These are phyloP conservation scores for Capsicum rhomboideum DNA, from an alignment of 257 asterid species.

Conservation along the genomic window DNA sequence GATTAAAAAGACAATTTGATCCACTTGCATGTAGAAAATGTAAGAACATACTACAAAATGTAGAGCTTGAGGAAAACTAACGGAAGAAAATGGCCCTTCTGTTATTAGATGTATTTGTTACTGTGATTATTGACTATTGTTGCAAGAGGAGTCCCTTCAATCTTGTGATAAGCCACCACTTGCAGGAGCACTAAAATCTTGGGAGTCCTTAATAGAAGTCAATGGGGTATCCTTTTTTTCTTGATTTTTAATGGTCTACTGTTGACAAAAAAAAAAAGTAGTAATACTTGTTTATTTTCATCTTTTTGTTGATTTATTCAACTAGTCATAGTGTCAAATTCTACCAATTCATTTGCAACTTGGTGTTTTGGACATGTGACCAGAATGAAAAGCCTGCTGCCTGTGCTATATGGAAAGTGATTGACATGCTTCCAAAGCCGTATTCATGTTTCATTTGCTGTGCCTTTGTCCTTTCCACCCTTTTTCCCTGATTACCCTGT, in stretches of 20 bases:
- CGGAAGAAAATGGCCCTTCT: not conserved
- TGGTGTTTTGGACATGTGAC: not conserved
- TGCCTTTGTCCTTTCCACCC: not conserved
- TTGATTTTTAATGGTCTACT: not conserved
- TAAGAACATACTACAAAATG: not conserved
- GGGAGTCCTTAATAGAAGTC: not conserved
- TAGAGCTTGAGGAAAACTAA: not conserved
- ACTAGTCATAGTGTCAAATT: not conserved
- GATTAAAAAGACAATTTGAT: not conserved
- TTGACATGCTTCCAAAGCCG: not conserved
- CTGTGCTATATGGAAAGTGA: not conserved
- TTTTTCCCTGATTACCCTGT: not conserved
- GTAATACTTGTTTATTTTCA: not conserved
- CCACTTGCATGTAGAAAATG: not conserved
- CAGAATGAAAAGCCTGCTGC: not conserved
- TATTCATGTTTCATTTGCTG: not conserved
- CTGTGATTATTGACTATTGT: slow-evolving; percentile 2
- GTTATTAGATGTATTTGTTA: not conserved
- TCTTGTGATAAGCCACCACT: slow-evolving; percentile 8
- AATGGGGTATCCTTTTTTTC: not conserved
- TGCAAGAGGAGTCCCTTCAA: slow-evolving; percentile 5
- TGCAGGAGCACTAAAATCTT: slow-evolving; percentile 10
- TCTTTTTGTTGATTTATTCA: slow-evolving; percentile 3
- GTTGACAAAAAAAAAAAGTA: not conserved
- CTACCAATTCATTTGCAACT: not conserved